Evolutionary conservation across 2,329 filamentous ascomycete species (phyloP), one percentile per base, ranked within the genome.

Genomic region (Fusarium sp.): DNA sequence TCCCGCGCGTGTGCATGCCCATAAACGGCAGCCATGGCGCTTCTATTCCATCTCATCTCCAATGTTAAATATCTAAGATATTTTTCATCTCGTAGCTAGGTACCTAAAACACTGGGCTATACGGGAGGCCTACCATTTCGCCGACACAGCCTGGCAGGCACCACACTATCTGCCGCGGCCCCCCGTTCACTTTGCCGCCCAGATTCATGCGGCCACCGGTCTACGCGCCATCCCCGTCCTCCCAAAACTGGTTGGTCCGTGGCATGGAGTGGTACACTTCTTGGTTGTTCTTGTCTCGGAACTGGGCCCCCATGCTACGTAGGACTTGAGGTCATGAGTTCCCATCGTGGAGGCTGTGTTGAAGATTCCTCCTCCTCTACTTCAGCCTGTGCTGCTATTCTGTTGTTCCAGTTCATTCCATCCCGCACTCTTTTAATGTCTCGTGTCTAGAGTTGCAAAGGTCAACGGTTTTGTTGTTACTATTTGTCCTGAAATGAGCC

Each of bases 141-240:
- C 16, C 35, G n/a, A 22, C 45, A 45, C 29, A 27, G 18, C 36
- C 66, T n/a, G 31, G 40, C 11, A 16, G 36, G 10, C 20, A 40
- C 20, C 3, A 70, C 54, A 52, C 29, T 22, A 52, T 59, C 42
- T 57, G 63, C 58, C 72, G 58, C 65, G 10, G 42, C 47, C 29
- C 64, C 31, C 38, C 20, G 29, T 58, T 57, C 20, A 5, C 47
- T 11, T 75, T 74, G 52, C 54, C 70, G 67, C 70, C 59, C 50
- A 62, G 52, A 7, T 54, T 47, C 22, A 66, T 68, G 54, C 61
- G 20, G 33, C 25, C 60, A 27, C 63, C 14, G 6, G 16, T 29
- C 45, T 73, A 75, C 47, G 66, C 66, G 69, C 72, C 69, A 50
- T 68, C 13, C n/a, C 14, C 36, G 50, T 61, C 16, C 59, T 18